A percentile compares a stretch with the other conserved stretches of the same genome.
These are phyloP conservation scores for Petrea volubilis DNA, from an alignment of 257 asterid genomes.

Conservation along the genomic window DNA sequence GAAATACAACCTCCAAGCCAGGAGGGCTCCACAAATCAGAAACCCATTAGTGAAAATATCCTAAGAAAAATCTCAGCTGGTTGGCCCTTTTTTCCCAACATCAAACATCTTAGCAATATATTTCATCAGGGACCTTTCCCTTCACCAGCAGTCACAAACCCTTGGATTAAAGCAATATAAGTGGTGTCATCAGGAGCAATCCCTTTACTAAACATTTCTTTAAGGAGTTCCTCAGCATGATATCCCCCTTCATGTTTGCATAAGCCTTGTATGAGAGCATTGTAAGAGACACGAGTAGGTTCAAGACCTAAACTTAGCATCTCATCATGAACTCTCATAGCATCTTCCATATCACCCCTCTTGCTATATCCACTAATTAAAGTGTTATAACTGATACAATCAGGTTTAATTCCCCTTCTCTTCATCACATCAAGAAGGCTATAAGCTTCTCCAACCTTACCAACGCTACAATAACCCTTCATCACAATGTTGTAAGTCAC, in stretches of 20 bases:
- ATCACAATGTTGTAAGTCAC: slow-evolving; percentile 53
- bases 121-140: slow-evolving; percentile 25
- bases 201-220: slow-evolving; percentile 64
- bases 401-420: slow-evolving; percentile 46
- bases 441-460: slow-evolving; percentile 53
- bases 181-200: slow-evolving; percentile 55
- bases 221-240: slow-evolving; percentile 48
- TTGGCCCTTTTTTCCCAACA: neutral
- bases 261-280: slow-evolving; percentile 56
- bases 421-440: slow-evolving; percentile 47
- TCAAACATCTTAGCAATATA: neutral
- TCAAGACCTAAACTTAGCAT: slow-evolving; percentile 45
- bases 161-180: slow-evolving; percentile 51
- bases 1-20: neutral
- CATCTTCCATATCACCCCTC: slow-evolving; percentile 49
- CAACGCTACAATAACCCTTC: slow-evolving; percentile 53
- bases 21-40: neutral
- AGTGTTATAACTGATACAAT: slow-evolving; percentile 46
- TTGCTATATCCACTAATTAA: slow-evolving; percentile 50
- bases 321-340: slow-evolving; percentile 42
- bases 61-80: neutral
- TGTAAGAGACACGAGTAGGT: slow-evolving; percentile 44
- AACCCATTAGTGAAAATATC: neutral
- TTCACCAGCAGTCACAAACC: slow-evolving; percentile 28
- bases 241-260: slow-evolving; percentile 41